These are phyloP conservation scores for Gaeumannomyces tritici DNA, from an alignment of 2,329 filamentous ascomycete genomes.

Conservation along the genomic window DNA sequence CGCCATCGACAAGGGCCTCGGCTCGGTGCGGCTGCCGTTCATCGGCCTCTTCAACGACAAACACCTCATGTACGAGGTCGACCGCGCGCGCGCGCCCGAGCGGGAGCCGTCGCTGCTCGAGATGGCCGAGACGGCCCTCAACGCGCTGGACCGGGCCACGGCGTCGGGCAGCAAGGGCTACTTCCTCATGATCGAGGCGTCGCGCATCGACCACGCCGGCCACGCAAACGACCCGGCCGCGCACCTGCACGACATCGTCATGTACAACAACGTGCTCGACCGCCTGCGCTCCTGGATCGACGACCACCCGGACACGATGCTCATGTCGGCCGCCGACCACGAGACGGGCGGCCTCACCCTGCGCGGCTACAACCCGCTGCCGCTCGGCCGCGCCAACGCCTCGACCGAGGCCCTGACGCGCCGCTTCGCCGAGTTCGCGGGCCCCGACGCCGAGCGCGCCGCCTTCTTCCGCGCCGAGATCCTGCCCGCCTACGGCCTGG, in stretches of 20 bases:
- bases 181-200: slow-evolving; percentile 29
- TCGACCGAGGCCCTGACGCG: slow-evolving; percentile 19
- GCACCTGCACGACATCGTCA: slow-evolving; percentile 34
- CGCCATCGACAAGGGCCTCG: slow-evolving; percentile 15
- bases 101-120: slow-evolving; percentile 27
- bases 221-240: slow-evolving; percentile 46
- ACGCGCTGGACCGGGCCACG: slow-evolving; percentile 23
- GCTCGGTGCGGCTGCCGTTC: slow-evolving; percentile 21
- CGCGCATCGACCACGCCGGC: slow-evolving; percentile 24
- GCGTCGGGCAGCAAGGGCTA: slow-evolving; percentile 22
- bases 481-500: slow-evolving; percentile 21
- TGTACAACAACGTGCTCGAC: slow-evolving; percentile 27
- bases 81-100: slow-evolving; percentile 19
- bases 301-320: slow-evolving; percentile 23
- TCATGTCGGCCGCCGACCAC: slow-evolving; percentile 29
- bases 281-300: slow-evolving; percentile 28
- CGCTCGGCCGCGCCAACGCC: slow-evolving; percentile 17
- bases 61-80: slow-evolving; percentile 23
- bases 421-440: slow-evolving; percentile 2
- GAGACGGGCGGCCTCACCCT: slow-evolving; percentile 28
- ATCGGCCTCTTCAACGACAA: slow-evolving; percentile 28
- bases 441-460: slow-evolving; percentile 18
- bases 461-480: slow-evolving; percentile 17
- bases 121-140: slow-evolving; percentile 26
- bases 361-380: slow-evolving; percentile 23